Conservation (phyloP, 1,284 basidiomycete species). For the Irpex sp. region DNA sequence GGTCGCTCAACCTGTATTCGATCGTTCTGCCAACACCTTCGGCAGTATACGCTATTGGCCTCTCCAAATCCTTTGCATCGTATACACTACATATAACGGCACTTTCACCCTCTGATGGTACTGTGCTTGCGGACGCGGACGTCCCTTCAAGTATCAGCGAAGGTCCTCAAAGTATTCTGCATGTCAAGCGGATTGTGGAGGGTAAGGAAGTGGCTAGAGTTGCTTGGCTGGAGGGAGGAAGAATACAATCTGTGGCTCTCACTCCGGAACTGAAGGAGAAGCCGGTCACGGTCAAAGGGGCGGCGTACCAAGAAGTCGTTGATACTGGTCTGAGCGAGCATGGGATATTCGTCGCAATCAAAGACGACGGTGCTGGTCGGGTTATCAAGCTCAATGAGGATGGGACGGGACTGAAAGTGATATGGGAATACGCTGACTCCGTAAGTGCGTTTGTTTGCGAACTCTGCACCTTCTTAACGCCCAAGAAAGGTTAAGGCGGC, state of each 20-base stretch:
- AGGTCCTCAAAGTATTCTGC: slow-evolving; percentile 40
- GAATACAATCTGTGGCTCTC: slow-evolving; percentile 50
- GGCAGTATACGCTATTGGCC: slow-evolving; percentile 65
- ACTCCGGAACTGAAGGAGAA: slow-evolving; percentile 52
- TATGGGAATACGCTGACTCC: slow-evolving; percentile 60
- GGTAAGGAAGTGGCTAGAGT: slow-evolving; percentile 35
- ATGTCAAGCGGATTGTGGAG: slow-evolving; percentile 27
- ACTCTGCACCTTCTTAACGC: not conserved
- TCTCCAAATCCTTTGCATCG: slow-evolving; percentile 58
- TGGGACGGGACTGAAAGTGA: slow-evolving; percentile 35
- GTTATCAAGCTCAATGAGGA: slow-evolving; percentile 48
- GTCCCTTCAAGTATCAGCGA: slow-evolving; percentile 58
- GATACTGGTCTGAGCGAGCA: slow-evolving; percentile 49
- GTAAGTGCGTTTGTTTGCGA: slow-evolving; percentile 33
- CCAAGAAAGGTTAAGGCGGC: slow-evolving; percentile 33
- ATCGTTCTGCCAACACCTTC: slow-evolving; percentile 50
- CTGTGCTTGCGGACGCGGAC: slow-evolving; percentile 45
- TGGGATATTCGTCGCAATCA: slow-evolving; percentile 52
- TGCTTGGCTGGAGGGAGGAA: slow-evolving; percentile 68
- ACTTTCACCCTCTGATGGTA: slow-evolving; percentile 53
- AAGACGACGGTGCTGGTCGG: slow-evolving; percentile 50
- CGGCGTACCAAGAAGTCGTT: slow-evolving; percentile 44
- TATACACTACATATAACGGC: slow-evolving; percentile 67
- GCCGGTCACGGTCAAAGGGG: slow-evolving; percentile 37
- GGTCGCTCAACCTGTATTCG: slow-evolving; percentile 65